These are phyloP conservation scores for Casuarina cunninghamiana DNA, from an alignment of 306 rosid species.

Conservation along the genomic window DNA sequence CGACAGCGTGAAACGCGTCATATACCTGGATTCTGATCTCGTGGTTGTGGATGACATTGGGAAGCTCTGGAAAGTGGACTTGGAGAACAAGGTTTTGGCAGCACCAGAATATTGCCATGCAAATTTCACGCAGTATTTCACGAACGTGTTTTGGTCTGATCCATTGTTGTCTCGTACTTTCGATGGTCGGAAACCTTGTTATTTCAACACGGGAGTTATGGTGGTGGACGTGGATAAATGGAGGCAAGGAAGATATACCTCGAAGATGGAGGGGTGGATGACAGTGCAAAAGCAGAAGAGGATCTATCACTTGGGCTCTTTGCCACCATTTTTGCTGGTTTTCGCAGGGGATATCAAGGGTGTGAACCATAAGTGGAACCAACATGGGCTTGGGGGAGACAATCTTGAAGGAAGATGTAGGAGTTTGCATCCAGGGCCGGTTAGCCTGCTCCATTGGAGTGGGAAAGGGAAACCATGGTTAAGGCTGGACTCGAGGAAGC, in stretches of 20 bases:
- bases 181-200: slow-evolving; percentile 58
- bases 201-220: slow-evolving; percentile 92
- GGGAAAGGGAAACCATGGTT: slow-evolving; percentile 95
- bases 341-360: slow-evolving; percentile 67
- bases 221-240: slow-evolving; percentile 71
- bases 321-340: slow-evolving; percentile 83
- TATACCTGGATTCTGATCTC: slow-evolving; percentile 77
- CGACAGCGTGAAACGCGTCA: slow-evolving; percentile 54
- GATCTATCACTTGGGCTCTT: slow-evolving; percentile 76
- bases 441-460: slow-evolving; percentile 89
- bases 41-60: slow-evolving; percentile 73
- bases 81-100: slow-evolving; percentile 68
- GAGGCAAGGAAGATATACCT: slow-evolving; percentile 59
- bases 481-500: slow-evolving; percentile 82
- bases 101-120: slow-evolving; percentile 88
- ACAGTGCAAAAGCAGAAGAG: slow-evolving; percentile 70
- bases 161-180: slow-evolving; percentile 35
- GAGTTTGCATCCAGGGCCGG: slow-evolving; percentile 76
- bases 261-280: slow-evolving; percentile 83
- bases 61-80: slow-evolving; percentile 71
- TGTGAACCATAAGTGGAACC: slow-evolving; percentile 87
- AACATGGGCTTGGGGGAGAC: slow-evolving; percentile 87
- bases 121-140: slow-evolving; percentile 65
- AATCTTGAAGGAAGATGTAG: slow-evolving; percentile 78
- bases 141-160: slow-evolving; percentile 65